These are phyloP conservation scores for Cyberlindnera xylosilytica DNA, from an alignment of 805 yeast genomes.

Conservation along the genomic window DNA sequence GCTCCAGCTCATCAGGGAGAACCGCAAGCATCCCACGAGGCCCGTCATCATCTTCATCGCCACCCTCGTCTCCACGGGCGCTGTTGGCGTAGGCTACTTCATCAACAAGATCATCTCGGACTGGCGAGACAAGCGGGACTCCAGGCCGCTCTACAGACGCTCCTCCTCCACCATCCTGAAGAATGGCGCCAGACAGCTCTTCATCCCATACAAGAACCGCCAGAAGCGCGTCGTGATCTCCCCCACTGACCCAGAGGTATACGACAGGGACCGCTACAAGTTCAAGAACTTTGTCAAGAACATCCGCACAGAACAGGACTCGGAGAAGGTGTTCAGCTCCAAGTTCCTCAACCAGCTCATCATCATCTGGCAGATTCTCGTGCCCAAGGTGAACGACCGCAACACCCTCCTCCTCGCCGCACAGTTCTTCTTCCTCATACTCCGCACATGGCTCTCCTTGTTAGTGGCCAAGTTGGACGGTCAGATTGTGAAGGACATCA, in stretches of 20 bases:
- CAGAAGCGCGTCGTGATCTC: slow-evolving; percentile 27
- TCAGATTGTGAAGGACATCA: slow-evolving; percentile 83
- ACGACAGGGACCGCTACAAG: slow-evolving; percentile 27
- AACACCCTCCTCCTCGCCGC: slow-evolving; percentile 63
- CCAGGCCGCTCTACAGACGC: slow-evolving; percentile 27
- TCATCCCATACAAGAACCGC: slow-evolving; percentile 27
- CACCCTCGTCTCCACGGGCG: slow-evolving; percentile 24
- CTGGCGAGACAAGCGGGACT: slow-evolving; percentile 27
- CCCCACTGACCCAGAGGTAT: slow-evolving; percentile 28
- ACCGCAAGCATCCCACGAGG: slow-evolving; percentile 25
- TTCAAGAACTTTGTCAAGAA: slow-evolving; percentile 27
- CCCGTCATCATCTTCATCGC: slow-evolving; percentile 28
- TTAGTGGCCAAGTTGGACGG: slow-evolving; percentile 89
- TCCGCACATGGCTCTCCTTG: slow-evolving; percentile 84
- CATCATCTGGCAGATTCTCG: slow-evolving; percentile 75
- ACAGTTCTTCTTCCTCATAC: slow-evolving; percentile 70
- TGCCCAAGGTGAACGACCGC: slow-evolving; percentile 70
- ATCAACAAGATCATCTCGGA: slow-evolving; percentile 27
- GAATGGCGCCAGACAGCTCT: slow-evolving; percentile 30
- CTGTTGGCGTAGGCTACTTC: slow-evolving; percentile 19
- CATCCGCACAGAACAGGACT: slow-evolving; percentile 21
- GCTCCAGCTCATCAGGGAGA: slow-evolving; percentile 26
- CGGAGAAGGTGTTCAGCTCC: slow-evolving; percentile 43
- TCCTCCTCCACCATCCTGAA: slow-evolving; percentile 28
- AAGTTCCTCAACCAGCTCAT: slow-evolving; percentile 68